phyloP scores from a whole-genome alignment of 2,329 filamentous ascomycete species.

The Cordyceps cateniannulata region DNA sequence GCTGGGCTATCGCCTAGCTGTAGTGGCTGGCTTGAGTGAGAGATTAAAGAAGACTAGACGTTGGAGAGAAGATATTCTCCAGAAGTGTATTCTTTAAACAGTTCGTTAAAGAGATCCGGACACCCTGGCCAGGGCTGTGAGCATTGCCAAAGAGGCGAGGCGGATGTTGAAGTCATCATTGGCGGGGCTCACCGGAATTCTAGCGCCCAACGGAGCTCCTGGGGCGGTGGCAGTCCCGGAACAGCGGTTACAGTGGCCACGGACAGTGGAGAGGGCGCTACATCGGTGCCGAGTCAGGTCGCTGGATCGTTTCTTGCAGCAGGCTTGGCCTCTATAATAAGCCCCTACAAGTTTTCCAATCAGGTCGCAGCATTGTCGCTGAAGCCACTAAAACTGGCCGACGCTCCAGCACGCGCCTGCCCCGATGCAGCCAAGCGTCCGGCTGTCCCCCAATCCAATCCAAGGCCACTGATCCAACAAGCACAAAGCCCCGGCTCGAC shows the following conservation, averaged over 20 bases:
- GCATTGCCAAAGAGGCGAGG: not conserved
- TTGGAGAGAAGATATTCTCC: no score
- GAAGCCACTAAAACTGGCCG: not conserved
- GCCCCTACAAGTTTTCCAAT: not conserved
- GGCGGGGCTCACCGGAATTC: not conserved
- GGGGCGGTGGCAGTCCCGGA: not conserved
- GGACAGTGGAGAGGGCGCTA: not conserved
- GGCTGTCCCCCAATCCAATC: not conserved
- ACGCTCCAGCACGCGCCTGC: not conserved
- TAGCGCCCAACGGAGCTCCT: not conserved
- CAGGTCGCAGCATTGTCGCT: not conserved
- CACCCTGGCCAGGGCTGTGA: no score
- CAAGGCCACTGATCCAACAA: not conserved
- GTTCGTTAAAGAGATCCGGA: no score
- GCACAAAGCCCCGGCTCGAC: not conserved
- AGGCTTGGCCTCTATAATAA: not conserved
- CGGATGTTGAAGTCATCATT: not conserved
- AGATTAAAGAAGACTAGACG: no score
- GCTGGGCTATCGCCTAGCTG: constrained; percentile 5
- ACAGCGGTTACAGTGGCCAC: not conserved
- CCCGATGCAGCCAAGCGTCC: not conserved
- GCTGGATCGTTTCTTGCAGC: not conserved
- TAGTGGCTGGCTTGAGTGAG: not conserved
- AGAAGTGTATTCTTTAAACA: no score
- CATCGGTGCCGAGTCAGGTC: not conserved